Evolutionary conservation across 129 eudicot species (phyloP), one percentile per base, ranked within the genome.

Genomic region (Calendula officinalis): DNA sequence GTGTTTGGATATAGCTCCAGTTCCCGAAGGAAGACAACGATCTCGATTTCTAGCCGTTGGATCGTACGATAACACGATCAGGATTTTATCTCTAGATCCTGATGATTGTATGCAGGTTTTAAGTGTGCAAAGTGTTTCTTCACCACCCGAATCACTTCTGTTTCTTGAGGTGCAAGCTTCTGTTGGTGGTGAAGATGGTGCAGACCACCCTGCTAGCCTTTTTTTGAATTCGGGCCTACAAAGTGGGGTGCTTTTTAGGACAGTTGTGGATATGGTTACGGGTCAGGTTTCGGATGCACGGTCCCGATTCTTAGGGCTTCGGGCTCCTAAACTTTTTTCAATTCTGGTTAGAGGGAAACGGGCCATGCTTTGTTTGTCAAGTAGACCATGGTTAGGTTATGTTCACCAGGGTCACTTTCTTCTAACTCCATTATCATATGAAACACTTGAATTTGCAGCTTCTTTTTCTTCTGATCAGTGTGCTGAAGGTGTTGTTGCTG

Each of bases 401-500:
- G 88, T 94, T 34, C 95, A 88, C 76, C 99, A 94, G 69, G 99
- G 99, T 3, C 97, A 94, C 52, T 94, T 94, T 55, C 87, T 94
- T 33, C 67, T 94, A 67, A 94, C 99, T 1, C 99, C 99, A 2
- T 84, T 94, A 30, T 86, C 99, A 3, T 88, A 86, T 41, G 99
- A 90, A 77, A 80, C 90, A 17, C 99, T 94, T 48, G 99, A 94
- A 43, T 94, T 69, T 62, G 97, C 97, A 32, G 95, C 97, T 22
- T 89, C 99, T 0, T 94, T 94, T 74, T 81, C 99, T 33, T 94
- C 99, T 49, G 99, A 94, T 74, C 97, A 94, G 77, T 94, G 99
- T 78, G 84, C 95, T n/a, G 99, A 94, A 94, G 99, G 99, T 86
- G 99, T 94, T 16, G 99, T 94, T 53, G 81, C 99, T 68, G 97